These are phyloP conservation scores for Ascochyta rabiei DNA, from an alignment of 2,329 filamentous ascomycete species.

Conservation along the genomic window DNA sequence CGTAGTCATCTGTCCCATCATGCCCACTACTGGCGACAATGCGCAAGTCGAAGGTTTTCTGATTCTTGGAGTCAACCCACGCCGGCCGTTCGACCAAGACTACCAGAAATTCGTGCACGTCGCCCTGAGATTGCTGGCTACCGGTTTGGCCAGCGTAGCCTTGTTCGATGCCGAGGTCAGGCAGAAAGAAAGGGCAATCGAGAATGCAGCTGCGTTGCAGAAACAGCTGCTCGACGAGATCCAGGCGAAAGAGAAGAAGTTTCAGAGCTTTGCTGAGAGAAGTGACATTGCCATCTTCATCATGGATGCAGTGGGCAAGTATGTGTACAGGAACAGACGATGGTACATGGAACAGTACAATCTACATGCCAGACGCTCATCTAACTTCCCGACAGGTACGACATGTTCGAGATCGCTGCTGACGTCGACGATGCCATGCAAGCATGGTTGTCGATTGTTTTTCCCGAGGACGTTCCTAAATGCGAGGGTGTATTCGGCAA, in stretches of 20 bases:
- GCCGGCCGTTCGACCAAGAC: slow-evolving; percentile 46
- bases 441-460: slow-evolving; percentile 32
- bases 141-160: slow-evolving; percentile 48
- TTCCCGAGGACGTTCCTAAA: slow-evolving; percentile 44
- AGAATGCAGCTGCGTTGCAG: slow-evolving; percentile 45
- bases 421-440: slow-evolving; percentile 23
- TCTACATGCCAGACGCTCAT: neutral
- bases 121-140: slow-evolving; percentile 45
- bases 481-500: slow-evolving; percentile 41
- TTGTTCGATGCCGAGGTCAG: slow-evolving; percentile 48
- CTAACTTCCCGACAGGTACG: slow-evolving; percentile 12
- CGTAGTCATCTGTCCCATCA: slow-evolving; percentile 47
- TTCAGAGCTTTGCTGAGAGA: slow-evolving; percentile 49
- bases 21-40: slow-evolving; percentile 38
- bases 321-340: slow-evolving; percentile 50
- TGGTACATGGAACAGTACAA: slow-evolving; percentile 32
- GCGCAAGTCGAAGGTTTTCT: slow-evolving; percentile 48
- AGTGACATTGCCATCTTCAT: slow-evolving; percentile 52
- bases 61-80: slow-evolving; percentile 49
- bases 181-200: slow-evolving; percentile 43
- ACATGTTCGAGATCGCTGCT: slow-evolving; percentile 37
- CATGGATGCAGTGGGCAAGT: slow-evolving; percentile 41
- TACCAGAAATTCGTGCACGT: slow-evolving; percentile 49
- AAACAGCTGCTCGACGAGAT: slow-evolving; percentile 44
- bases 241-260: slow-evolving; percentile 40